Evolutionary conservation across 176 grass and related monocot species (phyloP).

Genomic region (Eleusine indica): DNA sequence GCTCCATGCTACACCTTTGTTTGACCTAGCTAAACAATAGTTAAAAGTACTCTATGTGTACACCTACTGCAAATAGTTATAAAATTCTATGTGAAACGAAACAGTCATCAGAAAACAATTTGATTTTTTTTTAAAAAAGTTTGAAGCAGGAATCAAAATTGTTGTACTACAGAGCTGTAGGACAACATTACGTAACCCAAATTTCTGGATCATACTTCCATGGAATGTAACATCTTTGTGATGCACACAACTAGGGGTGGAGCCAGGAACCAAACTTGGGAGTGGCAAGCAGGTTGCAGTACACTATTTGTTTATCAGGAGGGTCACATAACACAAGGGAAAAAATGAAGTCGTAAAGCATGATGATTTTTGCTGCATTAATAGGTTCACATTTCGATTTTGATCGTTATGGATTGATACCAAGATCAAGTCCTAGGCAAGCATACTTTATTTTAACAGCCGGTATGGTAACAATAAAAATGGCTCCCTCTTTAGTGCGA

Average conservation of each 20-base stretch:
- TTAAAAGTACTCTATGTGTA: not conserved
- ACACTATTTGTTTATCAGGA: no score
- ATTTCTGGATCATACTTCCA: not conserved
- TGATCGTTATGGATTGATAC: no score
- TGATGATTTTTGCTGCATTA: not conserved
- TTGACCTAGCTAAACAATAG: not conserved
- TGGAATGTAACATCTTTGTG: not conserved
- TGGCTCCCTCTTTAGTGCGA: no score
- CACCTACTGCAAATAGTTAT: not conserved
- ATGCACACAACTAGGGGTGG: not conserved
- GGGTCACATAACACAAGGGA: not conserved
- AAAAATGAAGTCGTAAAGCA: slow-evolving; percentile 1
- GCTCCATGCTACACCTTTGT: not conserved
- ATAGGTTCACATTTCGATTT: no score
- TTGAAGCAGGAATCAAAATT: not conserved
- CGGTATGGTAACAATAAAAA: no score
- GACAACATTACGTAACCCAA: slow-evolving; percentile 12
- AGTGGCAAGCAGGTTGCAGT: no score
- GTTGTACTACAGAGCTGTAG: slow-evolving; percentile 5
- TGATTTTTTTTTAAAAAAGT: no score
- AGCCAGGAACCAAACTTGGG: no score
- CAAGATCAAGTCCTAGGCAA: no score
- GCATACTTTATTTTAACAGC: no score
- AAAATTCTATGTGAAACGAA: not conserved
- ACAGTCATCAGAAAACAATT: no score